Evolutionary conservation across 176 grass and related monocot species (phyloP), one percentile per base, ranked within the genome.

Genomic region (Lolium perenne): DNA sequence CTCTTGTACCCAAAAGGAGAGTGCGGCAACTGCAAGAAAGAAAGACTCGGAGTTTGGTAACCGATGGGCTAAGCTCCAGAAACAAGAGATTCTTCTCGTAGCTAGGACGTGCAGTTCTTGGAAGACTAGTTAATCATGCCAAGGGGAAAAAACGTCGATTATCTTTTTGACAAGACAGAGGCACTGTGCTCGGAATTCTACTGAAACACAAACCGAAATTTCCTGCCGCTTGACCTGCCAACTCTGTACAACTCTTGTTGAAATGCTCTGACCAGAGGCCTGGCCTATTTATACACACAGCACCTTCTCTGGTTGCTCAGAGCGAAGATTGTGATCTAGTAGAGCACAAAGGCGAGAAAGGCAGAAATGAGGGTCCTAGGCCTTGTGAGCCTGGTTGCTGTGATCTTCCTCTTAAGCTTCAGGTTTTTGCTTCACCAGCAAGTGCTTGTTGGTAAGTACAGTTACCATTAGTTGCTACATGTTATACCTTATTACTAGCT

Each of bases 81-180:
- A 93, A 93, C 86, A 82, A 91, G 79, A 88, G 86, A 93, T 91
- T 95, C 93, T 88, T 93, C 65, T 83, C 71, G 80, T 86, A 71
- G 47, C 47, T 75, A 51, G 80, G 77, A 83, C 80, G 77, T 88
- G 46, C 49, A 83, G 83, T 85, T 86, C 85, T 88, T 71, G 86
- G 83, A 76, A 86, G 53, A 76, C 85, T 90, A 87, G 67, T 79
- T 48, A 79, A 86, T 14, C 55, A 13, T 16, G 38, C 22, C 65
- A 75, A 61, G 49, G 59, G 80, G n/a, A 80, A 65, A 65, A 84
- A 79, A 51, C 85, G 73, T 79, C 15, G 23, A 54, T 76, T 54
- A 32, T 35, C 15, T 54, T 54, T 76, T 76, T 54, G 74, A 86
- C n/a, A 85, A 23, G 75, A 54, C 41, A 77, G 82, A 80, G 40